A percentile compares a stretch with the other conserved stretches of the same genome.
These are phyloP conservation scores for Xerocomus alliaceus DNA, from an alignment of 1,284 basidiomycete species.

Conservation along the genomic window DNA sequence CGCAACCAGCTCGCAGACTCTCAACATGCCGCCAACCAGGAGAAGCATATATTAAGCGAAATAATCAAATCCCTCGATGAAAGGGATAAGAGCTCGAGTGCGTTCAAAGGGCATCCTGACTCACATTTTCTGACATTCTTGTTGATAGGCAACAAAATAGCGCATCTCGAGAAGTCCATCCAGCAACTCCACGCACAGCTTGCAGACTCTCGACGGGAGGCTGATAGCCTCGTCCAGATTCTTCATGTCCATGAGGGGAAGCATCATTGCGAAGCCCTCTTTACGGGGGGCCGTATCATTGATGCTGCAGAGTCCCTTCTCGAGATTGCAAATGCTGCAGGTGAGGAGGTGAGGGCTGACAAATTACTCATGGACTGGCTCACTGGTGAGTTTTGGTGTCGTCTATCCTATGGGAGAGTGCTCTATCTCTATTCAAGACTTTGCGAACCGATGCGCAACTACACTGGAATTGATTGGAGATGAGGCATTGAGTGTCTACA, in stretches of 20 bases:
- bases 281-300: background rate
- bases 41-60: too few relatives aligned
- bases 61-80: background rate
- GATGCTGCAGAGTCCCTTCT: background rate
- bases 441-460: background rate
- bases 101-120: background rate
- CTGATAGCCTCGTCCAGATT: background rate
- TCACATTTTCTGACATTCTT: too few relatives aligned
- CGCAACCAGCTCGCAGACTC: background rate
- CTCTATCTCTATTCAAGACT: background rate
- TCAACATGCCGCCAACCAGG: too few relatives aligned
- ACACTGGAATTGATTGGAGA: background rate
- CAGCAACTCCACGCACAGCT: background rate
- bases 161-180: background rate
- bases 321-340: background rate
- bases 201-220: background rate
- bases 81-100: background rate
- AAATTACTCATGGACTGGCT: background rate
- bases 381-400: background rate
- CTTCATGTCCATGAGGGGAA: background rate
- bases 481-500: background rate
- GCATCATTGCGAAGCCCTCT: background rate
- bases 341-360: background rate
- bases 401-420: too few relatives aligned
- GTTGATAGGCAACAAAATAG: background rate